These are phyloP conservation scores for Cladosporium sp. DNA, from an alignment of 2,329 filamentous ascomycete species.

Conservation along the genomic window DNA sequence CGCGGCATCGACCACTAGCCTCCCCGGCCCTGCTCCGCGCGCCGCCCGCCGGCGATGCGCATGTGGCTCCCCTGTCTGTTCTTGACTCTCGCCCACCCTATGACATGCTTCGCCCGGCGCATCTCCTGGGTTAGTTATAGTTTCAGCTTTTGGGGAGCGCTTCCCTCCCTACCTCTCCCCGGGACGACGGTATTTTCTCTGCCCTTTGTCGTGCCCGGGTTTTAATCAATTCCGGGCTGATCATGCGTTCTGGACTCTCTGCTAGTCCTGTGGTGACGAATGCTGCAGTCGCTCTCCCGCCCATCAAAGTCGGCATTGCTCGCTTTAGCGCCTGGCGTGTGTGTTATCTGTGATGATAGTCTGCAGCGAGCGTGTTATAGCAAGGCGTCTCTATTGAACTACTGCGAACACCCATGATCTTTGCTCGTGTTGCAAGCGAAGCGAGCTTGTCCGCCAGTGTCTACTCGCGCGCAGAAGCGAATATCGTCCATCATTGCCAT, in stretches of 20 bases:
- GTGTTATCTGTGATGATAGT: constrained; percentile 8
- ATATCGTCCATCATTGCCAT: background rate
- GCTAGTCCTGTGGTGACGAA: background rate
- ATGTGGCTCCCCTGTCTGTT: constrained; percentile 12
- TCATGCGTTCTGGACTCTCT: constrained; percentile 1
- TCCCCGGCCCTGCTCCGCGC: constrained; percentile 11
- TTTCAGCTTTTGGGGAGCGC: background rate
- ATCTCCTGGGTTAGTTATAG: background rate
- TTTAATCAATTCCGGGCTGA: constrained; percentile 4
- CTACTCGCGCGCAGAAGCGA: background rate
- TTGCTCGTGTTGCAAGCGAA: background rate
- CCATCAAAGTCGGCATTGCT: background rate
- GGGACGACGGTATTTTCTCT: background rate
- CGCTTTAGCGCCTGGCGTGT: background rate
- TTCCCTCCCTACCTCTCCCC: constrained; percentile 4
- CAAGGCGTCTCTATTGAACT: background rate
- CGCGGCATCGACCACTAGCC: constrained; percentile 15
- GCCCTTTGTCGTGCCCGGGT: background rate
- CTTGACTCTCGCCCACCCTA: background rate
- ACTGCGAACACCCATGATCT: background rate
- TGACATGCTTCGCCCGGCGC: background rate
- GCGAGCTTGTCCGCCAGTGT: constrained; percentile 15
- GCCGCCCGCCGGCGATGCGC: background rate
- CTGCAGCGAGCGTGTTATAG: constrained; percentile 6
- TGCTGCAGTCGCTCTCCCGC: background rate